These are phyloP conservation scores for Phytophthora uliginosa DNA, from an alignment of 352 stramenopile species.

Conservation along the genomic window DNA sequence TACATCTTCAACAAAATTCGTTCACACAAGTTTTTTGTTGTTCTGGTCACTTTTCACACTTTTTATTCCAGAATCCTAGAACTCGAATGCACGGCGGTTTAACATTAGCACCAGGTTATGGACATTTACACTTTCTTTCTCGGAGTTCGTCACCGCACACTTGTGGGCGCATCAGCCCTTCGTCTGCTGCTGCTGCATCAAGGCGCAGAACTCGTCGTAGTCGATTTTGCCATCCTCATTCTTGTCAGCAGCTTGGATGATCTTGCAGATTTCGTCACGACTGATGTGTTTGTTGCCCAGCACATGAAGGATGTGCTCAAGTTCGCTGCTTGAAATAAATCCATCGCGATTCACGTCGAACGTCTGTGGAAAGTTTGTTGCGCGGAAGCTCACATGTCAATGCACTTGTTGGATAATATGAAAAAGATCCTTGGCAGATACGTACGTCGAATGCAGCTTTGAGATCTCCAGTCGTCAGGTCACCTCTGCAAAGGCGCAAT, in stretches of 20 bases:
- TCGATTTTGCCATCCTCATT: slow-evolving; percentile 91
- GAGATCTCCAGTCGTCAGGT: slow-evolving; percentile 64
- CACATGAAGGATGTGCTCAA: slow-evolving; percentile 71
- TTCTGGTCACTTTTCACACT: background rate
- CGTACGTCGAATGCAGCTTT: slow-evolving; percentile 71
- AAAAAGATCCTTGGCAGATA: background rate
- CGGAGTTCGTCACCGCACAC: background rate
- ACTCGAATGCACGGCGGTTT: background rate
- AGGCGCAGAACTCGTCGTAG: slow-evolving; percentile 84
- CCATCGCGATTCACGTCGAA: slow-evolving; percentile 81
- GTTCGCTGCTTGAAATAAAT: slow-evolving; percentile 74
- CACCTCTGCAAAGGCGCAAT: slow-evolving; percentile 37
- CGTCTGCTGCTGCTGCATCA: slow-evolving; percentile 54
- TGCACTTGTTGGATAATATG: background rate
- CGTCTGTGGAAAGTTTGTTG: slow-evolving; percentile 39
- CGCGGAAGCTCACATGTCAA: background rate
- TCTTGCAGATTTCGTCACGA: slow-evolving; percentile 55
- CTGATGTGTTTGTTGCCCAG: slow-evolving; percentile 65
- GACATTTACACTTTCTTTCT: background rate
- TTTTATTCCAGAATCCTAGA: background rate
- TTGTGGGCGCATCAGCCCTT: slow-evolving; percentile 6
- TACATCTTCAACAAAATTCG: too few species aligned
- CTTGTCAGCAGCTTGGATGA: slow-evolving; percentile 80
- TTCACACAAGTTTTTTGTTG: too few species aligned
- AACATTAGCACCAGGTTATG: background rate